A percentile compares a stretch with the other conserved stretches of the same genome.
Evolutionary conservation across 2,329 filamentous ascomycete species (phyloP).

Genomic region (Exophiala spinifera): DNA sequence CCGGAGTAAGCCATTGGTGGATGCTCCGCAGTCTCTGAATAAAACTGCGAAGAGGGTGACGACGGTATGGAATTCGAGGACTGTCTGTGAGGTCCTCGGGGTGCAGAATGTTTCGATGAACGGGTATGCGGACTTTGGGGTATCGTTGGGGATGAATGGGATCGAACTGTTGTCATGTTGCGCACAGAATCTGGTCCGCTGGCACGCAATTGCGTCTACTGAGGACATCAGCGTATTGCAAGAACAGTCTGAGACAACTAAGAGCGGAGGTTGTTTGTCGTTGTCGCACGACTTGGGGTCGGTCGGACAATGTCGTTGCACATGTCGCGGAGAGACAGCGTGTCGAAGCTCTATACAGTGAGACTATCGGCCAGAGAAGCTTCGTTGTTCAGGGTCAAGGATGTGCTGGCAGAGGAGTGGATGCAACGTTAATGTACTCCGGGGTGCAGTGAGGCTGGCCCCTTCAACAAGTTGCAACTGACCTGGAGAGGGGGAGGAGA

Average conservation of each 20-base stretch:
- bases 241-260: constrained; percentile 20
- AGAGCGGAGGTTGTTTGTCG: constrained; percentile 4
- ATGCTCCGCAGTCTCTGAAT: neutral
- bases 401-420: neutral
- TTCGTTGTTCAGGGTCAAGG: constrained; percentile 1
- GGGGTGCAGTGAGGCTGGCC: neutral
- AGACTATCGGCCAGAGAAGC: neutral
- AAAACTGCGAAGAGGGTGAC: constrained; percentile 7
- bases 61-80: constrained; percentile 9
- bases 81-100: neutral
- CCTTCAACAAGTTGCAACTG: neutral
- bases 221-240: neutral
- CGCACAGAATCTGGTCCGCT: neutral
- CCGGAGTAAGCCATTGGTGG: constrained; percentile 15
- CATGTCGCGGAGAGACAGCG: constrained; percentile 11
- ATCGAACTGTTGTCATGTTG: constrained; percentile 4
- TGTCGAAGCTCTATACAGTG: neutral
- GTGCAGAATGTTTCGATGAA: constrained; percentile 3
- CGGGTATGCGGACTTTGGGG: constrained; percentile 12
- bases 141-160: constrained; percentile 12
- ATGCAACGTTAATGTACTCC: neutral
- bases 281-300: constrained; percentile 22
- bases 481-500: neutral
- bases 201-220: neutral
- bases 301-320: constrained; percentile 7